phyloP scores from a whole-genome alignment of 345 rosid species.

The Euphorbia tirucalli region DNA sequence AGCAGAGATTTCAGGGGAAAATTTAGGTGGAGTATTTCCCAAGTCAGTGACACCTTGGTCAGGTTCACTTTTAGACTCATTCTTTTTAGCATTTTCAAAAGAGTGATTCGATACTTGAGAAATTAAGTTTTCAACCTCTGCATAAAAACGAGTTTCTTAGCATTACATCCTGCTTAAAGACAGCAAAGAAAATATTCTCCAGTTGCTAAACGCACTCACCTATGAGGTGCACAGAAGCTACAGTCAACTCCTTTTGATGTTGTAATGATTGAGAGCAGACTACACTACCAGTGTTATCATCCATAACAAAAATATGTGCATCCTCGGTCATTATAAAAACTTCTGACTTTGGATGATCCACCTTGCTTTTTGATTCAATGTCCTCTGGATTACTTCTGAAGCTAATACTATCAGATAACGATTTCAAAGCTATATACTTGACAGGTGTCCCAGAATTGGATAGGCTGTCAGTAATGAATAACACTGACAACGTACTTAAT shows the following conservation, averaged over 20 bases:
- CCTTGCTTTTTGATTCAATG: slow-evolving; percentile 28
- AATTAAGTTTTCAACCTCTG: slow-evolving; percentile 41
- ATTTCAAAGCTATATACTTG: slow-evolving; percentile 47
- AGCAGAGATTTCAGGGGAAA: slow-evolving; percentile 31
- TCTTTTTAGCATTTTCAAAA: slow-evolving; percentile 25
- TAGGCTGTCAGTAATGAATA: slow-evolving; percentile 58
- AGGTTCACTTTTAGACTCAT: slow-evolving; percentile 35
- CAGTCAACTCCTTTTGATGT: slow-evolving; percentile 42
- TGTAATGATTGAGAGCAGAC: slow-evolving; percentile 38
- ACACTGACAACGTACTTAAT: slow-evolving; percentile 47
- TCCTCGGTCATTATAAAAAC: slow-evolving; percentile 61
- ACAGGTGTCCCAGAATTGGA: slow-evolving; percentile 52
- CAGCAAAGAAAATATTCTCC: slow-evolving; percentile 13
- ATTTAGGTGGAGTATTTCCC: slow-evolving; percentile 35
- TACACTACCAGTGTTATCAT: slow-evolving; percentile 50
- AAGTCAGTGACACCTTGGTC: slow-evolving; percentile 22
- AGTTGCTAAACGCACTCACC: slow-evolving; percentile 44
- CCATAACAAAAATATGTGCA: slow-evolving; percentile 51
- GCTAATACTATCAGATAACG: slow-evolving; percentile 32
- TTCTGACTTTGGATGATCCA: slow-evolving; percentile 33
- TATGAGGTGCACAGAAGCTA: slow-evolving; percentile 59
- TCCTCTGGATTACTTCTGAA: slow-evolving; percentile 30
- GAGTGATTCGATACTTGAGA: slow-evolving; percentile 34
- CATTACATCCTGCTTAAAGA: slow-evolving; percentile 12
- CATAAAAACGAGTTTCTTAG: slow-evolving; percentile 31